Percentiles rank a stretch among this genome's conserved stretches.
Conservation (phyloP, 2,329 filamentous ascomycete species). For the Verticillium nonalfalfae region DNA sequence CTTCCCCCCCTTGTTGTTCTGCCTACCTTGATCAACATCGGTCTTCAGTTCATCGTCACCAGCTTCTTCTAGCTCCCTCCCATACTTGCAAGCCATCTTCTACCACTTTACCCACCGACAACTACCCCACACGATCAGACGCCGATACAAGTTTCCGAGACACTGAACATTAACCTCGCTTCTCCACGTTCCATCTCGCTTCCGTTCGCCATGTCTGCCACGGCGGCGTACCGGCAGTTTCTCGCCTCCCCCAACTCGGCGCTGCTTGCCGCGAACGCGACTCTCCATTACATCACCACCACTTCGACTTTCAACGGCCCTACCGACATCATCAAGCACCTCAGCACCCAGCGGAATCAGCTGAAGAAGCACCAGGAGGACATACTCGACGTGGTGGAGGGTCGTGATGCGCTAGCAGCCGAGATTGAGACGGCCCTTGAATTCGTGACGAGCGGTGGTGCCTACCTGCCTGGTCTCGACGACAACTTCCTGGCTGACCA, state of each 20-base stretch:
- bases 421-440: constrained; percentile 81
- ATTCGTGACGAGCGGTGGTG: constrained; percentile 74
- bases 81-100: neutral
- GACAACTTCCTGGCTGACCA: constrained; percentile 90
- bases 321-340: constrained; percentile 75
- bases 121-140: neutral
- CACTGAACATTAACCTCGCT: constrained; percentile 1
- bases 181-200: constrained; percentile 4
- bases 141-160: neutral
- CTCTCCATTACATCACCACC: constrained; percentile 85
- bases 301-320: constrained; percentile 67
- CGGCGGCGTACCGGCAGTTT: constrained; percentile 61
- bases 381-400: constrained; percentile 68
- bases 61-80: neutral
- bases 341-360: constrained; percentile 63
- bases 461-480: constrained; percentile 82
- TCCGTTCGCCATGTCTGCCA: constrained; percentile 26
- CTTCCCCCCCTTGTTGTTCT: neutral
- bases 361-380: constrained; percentile 80
- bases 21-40: neutral
- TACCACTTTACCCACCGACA: neutral
- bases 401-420: constrained; percentile 59
- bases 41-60: neutral
- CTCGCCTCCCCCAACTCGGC: constrained; percentile 59
- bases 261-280: constrained; percentile 57